Percentiles rank a stretch among this genome's conserved stretches.
These are phyloP conservation scores for Asparagopsis taxiformis DNA, from an alignment of 31 red algal genomes.

Conservation along the genomic window DNA sequence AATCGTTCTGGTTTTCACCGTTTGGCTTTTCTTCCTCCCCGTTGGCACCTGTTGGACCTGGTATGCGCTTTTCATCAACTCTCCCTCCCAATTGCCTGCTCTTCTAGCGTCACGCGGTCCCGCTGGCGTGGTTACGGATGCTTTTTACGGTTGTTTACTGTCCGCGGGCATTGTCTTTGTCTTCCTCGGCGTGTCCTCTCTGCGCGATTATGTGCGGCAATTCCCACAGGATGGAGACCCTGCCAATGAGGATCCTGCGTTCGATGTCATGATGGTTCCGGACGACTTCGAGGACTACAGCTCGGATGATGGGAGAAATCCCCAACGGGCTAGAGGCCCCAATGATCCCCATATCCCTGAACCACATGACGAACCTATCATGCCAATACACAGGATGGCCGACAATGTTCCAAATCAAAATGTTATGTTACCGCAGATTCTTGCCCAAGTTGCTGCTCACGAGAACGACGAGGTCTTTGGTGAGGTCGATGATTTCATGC, in stretches of 20 bases:
- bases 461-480: slow-evolving; percentile 26
- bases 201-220: slow-evolving; percentile 79
- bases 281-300: slow-evolving; percentile 32
- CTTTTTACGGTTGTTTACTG: slow-evolving; percentile 78
- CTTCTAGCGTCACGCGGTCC: slow-evolving; percentile 36
- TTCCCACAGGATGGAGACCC: slow-evolving; percentile 52
- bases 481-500: slow-evolving; percentile 56
- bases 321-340: no score
- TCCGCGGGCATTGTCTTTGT: slow-evolving; percentile 83
- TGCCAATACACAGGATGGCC: no score
- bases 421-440: no score
- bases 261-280: slow-evolving; percentile 27
- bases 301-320: slow-evolving; percentile 25
- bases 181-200: slow-evolving; percentile 76
- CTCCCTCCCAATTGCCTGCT: slow-evolving; percentile 30
- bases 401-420: no score
- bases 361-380: no score
- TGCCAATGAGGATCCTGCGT: slow-evolving; percentile 34
- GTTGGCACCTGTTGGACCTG: slow-evolving; percentile 80
- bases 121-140: slow-evolving; percentile 45
- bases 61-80: slow-evolving; percentile 69
- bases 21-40: slow-evolving; percentile 82
- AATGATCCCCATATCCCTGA: no score
- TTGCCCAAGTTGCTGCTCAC: neutral
- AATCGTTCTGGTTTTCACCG: slow-evolving; percentile 64